Evolutionary conservation across 306 rosid genomes (phyloP), one percentile per base, ranked within the genome.

Genomic region (Ceratonia siliqua): DNA sequence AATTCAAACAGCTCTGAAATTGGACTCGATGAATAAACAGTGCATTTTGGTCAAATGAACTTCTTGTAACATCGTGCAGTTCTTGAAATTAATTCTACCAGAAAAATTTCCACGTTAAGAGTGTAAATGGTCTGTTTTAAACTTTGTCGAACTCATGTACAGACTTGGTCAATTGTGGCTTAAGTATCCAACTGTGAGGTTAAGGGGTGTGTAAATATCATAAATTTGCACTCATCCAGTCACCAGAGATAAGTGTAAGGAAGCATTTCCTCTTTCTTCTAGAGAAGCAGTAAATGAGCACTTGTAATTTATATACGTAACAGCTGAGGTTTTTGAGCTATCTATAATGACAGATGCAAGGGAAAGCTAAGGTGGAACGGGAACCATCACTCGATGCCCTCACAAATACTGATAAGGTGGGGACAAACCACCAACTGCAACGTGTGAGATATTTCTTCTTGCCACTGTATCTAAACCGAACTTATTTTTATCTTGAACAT

Each of bases 361-460:
- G 38, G 75, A 76, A 70, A 68, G 81, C 53, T 27, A 49, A 28
- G 15, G 65, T 38, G 48, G 52, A 30, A 3, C 25, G 3, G 12
- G 15, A 18, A n/a, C 53, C 65, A 70, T 38, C 58, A 30, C 5
- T 20, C 21, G 48, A 39, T 49, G 33, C 30, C 69, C 67, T 50
- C 13, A 70, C 36, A 53, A 54, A 48, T 21, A 45, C 13, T 62
- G 89, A 85, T 82, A 85, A 83, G 89, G 89, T 82, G 59, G 87
- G 74, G 82, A 67, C 82, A 14, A 45, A 22, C 55, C 68, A 56
- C 39, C 32, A 8, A 61, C 53, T 28, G 35, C 70, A 15, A 24
- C 70, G 35, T 64, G 36, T 17, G 24, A 64, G 69, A 58, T 68
- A 69, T 68, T 71, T 70, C 33, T 49, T 2, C 24, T 30, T 3